These are phyloP conservation scores for Toxoplasma gondii DNA, from an alignment of 169 alveolate species.

Conservation along the genomic window DNA sequence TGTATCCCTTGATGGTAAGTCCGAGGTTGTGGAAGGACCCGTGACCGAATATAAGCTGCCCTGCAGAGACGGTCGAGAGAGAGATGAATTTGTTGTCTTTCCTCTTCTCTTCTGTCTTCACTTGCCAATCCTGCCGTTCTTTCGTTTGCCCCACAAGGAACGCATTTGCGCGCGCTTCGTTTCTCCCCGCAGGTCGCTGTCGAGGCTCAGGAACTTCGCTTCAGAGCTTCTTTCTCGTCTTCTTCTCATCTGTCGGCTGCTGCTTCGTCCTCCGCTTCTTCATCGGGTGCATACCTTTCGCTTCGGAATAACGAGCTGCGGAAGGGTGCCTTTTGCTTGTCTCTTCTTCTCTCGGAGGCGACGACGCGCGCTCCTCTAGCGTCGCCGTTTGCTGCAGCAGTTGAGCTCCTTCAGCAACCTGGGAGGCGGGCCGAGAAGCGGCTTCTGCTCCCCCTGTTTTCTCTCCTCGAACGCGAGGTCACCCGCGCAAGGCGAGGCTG, in stretches of 20 bases:
- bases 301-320: background rate
- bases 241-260: background rate
- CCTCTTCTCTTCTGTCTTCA: too few relatives aligned
- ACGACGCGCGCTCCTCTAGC: background rate
- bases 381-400: background rate
- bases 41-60: too few relatives aligned
- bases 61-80: too few relatives aligned
- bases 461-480: background rate
- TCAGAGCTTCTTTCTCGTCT: background rate
- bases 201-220: background rate
- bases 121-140: background rate
- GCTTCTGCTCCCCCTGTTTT: conserved; percentile 13
- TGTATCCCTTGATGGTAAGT: conserved; percentile 4
- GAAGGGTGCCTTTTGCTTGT: background rate
- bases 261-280: background rate
- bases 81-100: too few relatives aligned
- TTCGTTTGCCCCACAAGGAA: background rate
- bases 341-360: background rate
- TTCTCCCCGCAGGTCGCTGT: background rate
- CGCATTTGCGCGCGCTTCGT: background rate
- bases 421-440: conserved; percentile 24
- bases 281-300: background rate
- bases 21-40: background rate
- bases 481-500: background rate
- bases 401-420: conserved; percentile 9